A percentile compares a stretch with the other conserved stretches of the same genome.
Evolutionary conservation across 805 yeast genomes (phyloP).

Genomic region (Jamesozyma gamospora): DNA sequence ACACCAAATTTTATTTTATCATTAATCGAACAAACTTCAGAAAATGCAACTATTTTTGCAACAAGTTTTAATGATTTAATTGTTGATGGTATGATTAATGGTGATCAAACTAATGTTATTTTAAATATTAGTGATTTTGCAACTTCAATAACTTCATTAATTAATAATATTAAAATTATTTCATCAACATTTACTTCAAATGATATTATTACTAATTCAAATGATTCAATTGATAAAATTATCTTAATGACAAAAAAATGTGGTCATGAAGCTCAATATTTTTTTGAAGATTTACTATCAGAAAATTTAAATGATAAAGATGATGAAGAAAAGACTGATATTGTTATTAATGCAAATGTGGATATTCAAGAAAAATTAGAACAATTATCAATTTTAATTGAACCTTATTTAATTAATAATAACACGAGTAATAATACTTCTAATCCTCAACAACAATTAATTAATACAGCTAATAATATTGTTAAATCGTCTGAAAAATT

Average conservation of each 20-base stretch:
- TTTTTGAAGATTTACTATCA: conserved; percentile 50
- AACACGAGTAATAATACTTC: conserved; percentile 36
- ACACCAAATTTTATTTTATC: conserved; percentile 28
- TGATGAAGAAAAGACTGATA: conserved; percentile 58
- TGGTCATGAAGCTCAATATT: conserved; percentile 52
- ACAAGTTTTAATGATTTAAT: conserved; percentile 39
- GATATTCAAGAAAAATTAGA: conserved; percentile 66
- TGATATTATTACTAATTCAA: background rate
- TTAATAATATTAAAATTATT: conserved; percentile 33
- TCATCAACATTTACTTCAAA: conserved; percentile 4
- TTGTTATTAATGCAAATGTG: conserved; percentile 65
- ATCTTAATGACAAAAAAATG: conserved; percentile 32
- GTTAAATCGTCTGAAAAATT: conserved; percentile 55
- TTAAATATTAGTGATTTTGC: conserved; percentile 32
- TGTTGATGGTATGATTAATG: conserved; percentile 57
- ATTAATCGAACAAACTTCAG: conserved; percentile 58
- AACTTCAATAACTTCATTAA: conserved; percentile 32
- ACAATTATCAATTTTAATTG: conserved; percentile 46
- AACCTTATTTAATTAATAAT: conserved; percentile 29
- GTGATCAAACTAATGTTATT: conserved; percentile 41
- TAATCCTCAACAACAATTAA: conserved; percentile 64
- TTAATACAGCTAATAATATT: conserved; percentile 61
- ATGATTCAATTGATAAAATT: conserved; percentile 5
- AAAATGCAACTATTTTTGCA: conserved; percentile 70
- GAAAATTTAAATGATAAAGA: conserved; percentile 45